Conservation (phyloP, 768 basidiomycete species). For the Pisolithus marmoratus region DNA sequence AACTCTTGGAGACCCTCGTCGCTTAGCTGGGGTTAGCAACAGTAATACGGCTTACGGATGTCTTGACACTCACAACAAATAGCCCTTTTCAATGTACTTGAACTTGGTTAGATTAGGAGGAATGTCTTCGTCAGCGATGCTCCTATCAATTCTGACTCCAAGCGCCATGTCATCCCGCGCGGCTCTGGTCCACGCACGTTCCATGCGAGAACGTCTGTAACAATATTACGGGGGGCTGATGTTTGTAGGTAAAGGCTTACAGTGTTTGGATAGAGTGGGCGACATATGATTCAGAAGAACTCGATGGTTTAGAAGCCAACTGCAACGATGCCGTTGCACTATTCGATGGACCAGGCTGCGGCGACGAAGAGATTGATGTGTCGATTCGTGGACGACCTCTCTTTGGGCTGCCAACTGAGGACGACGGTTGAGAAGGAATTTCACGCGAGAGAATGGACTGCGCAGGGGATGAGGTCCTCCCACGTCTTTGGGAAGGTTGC, state of each 20-base stretch:
- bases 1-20: slow-evolving; percentile 10
- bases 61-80: slow-evolving; percentile 38
- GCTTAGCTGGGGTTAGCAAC: slow-evolving; percentile 8
- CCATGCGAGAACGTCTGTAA: slow-evolving; percentile 21
- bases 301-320: slow-evolving; percentile 4
- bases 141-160: slow-evolving; percentile 27
- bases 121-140: slow-evolving; percentile 31
- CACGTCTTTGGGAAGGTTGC: slow-evolving; percentile 1
- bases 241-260: slow-evolving; percentile 6
- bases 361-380: slow-evolving; percentile 7
- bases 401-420: slow-evolving; percentile 8
- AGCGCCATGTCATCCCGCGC: slow-evolving; percentile 24
- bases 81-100: slow-evolving; percentile 48
- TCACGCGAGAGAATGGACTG: slow-evolving; percentile 7
- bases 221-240: slow-evolving; percentile 1
- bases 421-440: slow-evolving; percentile 4
- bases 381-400: slow-evolving; percentile 5
- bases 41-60: slow-evolving; percentile 3
- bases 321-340: slow-evolving; percentile 3
- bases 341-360: slow-evolving; percentile 1
- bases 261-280: slow-evolving; percentile 15
- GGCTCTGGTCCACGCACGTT: slow-evolving; percentile 26
- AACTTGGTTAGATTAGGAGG: slow-evolving; percentile 42
- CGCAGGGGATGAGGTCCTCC: slow-evolving; percentile 11
- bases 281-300: slow-evolving; percentile 11